Base-by-base conservation (phyloP, 208 protist genomes). In the Zelonia costaricensis region DNA sequence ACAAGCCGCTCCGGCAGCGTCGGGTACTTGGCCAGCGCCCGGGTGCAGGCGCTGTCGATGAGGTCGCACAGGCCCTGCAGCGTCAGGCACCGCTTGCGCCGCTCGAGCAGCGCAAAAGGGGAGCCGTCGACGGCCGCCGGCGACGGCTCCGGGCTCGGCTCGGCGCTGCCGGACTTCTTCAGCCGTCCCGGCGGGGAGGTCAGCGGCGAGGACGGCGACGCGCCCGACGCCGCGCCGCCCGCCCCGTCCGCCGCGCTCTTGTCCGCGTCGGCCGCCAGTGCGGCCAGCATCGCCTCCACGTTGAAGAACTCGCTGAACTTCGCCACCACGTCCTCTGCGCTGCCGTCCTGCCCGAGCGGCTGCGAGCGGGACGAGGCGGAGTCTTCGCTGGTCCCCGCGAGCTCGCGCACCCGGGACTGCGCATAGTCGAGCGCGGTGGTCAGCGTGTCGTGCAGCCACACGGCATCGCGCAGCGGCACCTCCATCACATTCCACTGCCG, bases 401-500 rank as follows among this genome's bases (percentile, higher is more conserved):
- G 30, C 23, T 69, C 28, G 25, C 22, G 54, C 27, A 64, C 48
- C 22, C 25, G 38, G 20, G 56, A 54, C 36, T 53, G 43, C 7
- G 60, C 62, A 48, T 56, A 65, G 39, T 70, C 57, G 38, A 65
- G 56, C 38, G 47, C 65, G 7, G 51, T 63, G 33, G 61, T 53
- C 4, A 87, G 48, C 22, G 81, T 71, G 49, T 82, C 70, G 47
- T 43, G 72, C 42, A 86, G 31, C 58, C 66, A 64, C 25, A 60
- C 40, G n/a, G 49, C 43, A 12, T 72, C 57, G 13, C 56, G 62
- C 18, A 92, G 23, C 22, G 69, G 67, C 0, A 71, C 57, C 1
- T 60, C 28, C 46, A 61, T 45, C 9, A 92, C 25, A 38, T 79
- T 65, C 82, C 86, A 92, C 47, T 80, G 46, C 20, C 38, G 27